A percentile compares a stretch with the other conserved stretches of the same genome.
phyloP scores from a whole-genome alignment of 371 early-diverging fungal genomes.

The Blakeslea trispora region DNA sequence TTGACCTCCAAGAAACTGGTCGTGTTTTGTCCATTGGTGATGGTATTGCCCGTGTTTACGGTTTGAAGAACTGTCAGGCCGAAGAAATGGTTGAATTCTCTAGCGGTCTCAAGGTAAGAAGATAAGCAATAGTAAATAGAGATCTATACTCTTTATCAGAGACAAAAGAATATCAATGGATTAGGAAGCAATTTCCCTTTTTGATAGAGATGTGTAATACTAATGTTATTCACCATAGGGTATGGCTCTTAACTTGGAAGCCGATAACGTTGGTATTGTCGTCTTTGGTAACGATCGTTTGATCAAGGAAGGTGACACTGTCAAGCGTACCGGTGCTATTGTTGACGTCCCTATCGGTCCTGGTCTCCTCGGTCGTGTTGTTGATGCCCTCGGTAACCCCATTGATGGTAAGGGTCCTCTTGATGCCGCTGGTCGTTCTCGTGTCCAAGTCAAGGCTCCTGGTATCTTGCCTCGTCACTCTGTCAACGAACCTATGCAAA shows the following conservation, averaged over 20 bases:
- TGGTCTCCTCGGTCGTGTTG: constrained; percentile 94
- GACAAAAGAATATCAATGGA: too few species aligned
- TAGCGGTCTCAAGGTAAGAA: constrained; percentile 84
- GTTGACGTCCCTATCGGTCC: constrained; percentile 94
- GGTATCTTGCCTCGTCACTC: constrained; percentile 97
- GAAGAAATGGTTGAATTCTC: constrained; percentile 99
- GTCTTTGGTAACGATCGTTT: constrained; percentile 98
- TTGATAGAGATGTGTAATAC: too few species aligned
- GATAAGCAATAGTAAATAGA: neutral
- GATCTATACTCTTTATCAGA: neutral
- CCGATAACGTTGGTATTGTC: constrained; percentile 99
- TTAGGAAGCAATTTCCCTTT: too few species aligned
- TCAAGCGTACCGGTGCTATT: constrained; percentile 95
- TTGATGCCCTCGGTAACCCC: constrained; percentile 97
- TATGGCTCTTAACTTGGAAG: constrained; percentile 97
- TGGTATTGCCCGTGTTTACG: constrained; percentile 98
- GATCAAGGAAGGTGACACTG: constrained; percentile 89
- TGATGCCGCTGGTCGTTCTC: constrained; percentile 74
- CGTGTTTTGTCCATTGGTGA: constrained; percentile 98
- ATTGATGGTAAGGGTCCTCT: constrained; percentile 98
- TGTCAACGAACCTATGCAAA: constrained; percentile 97
- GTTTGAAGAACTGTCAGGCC: constrained; percentile 95
- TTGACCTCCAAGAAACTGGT: constrained; percentile 95
- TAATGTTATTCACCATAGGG: too few species aligned
- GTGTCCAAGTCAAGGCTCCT: constrained; percentile 96